Evolutionary conservation across 306 rosid genomes (phyloP).

Genomic region (Cicer bijugum): DNA sequence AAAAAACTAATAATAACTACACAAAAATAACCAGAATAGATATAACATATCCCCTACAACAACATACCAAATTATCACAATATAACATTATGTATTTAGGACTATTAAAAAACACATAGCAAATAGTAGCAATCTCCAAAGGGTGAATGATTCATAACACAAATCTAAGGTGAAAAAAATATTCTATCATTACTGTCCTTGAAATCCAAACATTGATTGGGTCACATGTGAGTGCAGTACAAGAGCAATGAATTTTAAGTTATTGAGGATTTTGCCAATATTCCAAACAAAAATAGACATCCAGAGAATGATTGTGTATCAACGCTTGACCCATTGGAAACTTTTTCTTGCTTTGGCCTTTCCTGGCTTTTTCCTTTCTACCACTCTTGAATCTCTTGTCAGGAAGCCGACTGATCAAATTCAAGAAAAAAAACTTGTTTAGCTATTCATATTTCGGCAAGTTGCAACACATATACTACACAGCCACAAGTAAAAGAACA

Average conservation of each 20-base stretch:
- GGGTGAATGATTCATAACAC: slow-evolving; percentile 24
- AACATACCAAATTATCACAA: slow-evolving; percentile 11
- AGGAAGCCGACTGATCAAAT: slow-evolving; percentile 80
- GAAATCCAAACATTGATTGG: slow-evolving; percentile 30
- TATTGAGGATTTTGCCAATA: slow-evolving; percentile 42
- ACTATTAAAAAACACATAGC: not conserved
- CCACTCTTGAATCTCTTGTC: slow-evolving; percentile 89
- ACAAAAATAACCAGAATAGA: slow-evolving; percentile 5
- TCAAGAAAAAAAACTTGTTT: slow-evolving; percentile 32
- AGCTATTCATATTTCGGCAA: slow-evolving; percentile 36
- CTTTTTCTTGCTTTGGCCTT: slow-evolving; percentile 98
- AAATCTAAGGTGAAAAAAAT: slow-evolving; percentile 40
- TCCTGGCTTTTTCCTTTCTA: slow-evolving; percentile 97
- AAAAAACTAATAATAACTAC: not conserved
- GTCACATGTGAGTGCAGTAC: slow-evolving; percentile 35
- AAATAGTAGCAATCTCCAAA: slow-evolving; percentile 34
- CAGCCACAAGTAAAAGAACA: not conserved
- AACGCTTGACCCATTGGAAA: slow-evolving; percentile 99
- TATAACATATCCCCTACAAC: slow-evolving; percentile 5
- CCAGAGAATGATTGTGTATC: slow-evolving; percentile 38
- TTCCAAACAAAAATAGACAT: slow-evolving; percentile 41
- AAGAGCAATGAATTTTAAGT: slow-evolving; percentile 39
- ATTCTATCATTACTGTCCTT: slow-evolving; percentile 27
- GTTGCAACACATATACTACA: not conserved
- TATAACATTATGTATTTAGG: slow-evolving; percentile 18